A percentile compares a stretch with the other conserved stretches of the same genome.
Evolutionary conservation across 805 yeast species (phyloP).

Genomic region (Ogataea pignaliae): DNA sequence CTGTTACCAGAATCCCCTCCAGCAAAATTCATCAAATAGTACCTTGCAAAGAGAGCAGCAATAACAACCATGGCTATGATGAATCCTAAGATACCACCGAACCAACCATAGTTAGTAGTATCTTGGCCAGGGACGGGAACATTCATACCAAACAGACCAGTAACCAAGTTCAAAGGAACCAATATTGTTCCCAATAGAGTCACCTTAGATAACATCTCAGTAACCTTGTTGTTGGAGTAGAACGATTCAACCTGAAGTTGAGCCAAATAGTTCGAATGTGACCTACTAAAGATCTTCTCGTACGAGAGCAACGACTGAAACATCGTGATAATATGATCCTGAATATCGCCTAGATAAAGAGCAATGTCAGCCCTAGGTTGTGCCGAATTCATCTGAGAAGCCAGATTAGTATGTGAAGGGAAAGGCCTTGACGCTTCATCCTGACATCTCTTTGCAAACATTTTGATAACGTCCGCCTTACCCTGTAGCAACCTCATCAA

Average conservation of each 20-base stretch:
- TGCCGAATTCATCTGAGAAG: constrained; percentile 22
- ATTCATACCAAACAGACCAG: constrained; percentile 96
- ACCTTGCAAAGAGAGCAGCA: constrained; percentile 19
- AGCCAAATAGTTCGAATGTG: constrained; percentile 89
- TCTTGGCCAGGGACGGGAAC: constrained; percentile 76
- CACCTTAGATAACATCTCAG: constrained; percentile 83
- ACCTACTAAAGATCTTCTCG: constrained; percentile 88
- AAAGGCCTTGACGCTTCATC: constrained; percentile 45
- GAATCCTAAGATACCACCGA: constrained; percentile 31
- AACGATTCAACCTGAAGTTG: constrained; percentile 92
- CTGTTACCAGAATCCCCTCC: constrained; percentile 7
- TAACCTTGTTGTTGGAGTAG: constrained; percentile 76
- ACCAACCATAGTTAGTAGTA: constrained; percentile 48
- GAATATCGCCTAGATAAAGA: constrained; percentile 89
- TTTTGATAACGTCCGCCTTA: constrained; percentile 92
- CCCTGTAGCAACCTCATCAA: constrained; percentile 84
- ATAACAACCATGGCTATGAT: constrained; percentile 23
- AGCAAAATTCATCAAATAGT: constrained; percentile 20
- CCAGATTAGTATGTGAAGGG: constrained; percentile 14
- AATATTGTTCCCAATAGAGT: constrained; percentile 86
- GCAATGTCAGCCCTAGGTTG: constrained; percentile 91
- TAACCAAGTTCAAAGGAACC: constrained; percentile 83
- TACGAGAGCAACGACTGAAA: constrained; percentile 83
- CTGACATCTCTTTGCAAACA: constrained; percentile 93
- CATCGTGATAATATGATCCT: constrained; percentile 96